These are phyloP conservation scores for Dothideomycetidae sp. DNA, from an alignment of 2,329 filamentous ascomycete species.

Conservation along the genomic window DNA sequence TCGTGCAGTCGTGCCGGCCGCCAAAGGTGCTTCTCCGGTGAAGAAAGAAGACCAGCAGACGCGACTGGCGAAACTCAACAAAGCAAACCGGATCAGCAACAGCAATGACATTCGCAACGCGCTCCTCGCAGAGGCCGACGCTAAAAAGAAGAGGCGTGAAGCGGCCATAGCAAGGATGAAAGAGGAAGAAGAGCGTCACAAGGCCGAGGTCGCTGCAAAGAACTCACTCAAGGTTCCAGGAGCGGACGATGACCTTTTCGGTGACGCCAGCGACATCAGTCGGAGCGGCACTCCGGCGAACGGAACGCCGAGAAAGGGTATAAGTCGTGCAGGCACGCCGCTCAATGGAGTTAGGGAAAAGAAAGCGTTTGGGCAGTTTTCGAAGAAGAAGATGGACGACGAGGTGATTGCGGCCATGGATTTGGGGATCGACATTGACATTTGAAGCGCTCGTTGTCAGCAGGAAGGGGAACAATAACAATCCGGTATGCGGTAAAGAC, in stretches of 20 bases:
- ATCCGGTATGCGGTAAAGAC: too few species aligned
- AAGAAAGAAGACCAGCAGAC: slow-evolving; percentile 56
- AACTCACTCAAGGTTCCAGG: slow-evolving; percentile 19
- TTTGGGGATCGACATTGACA: slow-evolving; percentile 82
- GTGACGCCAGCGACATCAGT: slow-evolving; percentile 30
- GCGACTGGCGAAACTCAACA: slow-evolving; percentile 68
- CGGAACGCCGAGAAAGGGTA: slow-evolving; percentile 26
- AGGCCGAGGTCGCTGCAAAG: slow-evolving; percentile 16
- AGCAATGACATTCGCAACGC: slow-evolving; percentile 83
- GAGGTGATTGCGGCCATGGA: slow-evolving; percentile 85
- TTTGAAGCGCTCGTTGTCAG: too few species aligned
- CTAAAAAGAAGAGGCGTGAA: slow-evolving; percentile 32
- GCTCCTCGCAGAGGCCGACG: slow-evolving; percentile 57
- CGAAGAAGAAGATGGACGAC: slow-evolving; percentile 66
- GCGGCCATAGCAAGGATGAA: slow-evolving; percentile 37
- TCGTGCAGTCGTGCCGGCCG: slow-evolving; percentile 55
- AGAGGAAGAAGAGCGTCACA: slow-evolving; percentile 35
- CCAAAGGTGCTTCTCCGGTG: slow-evolving; percentile 22
- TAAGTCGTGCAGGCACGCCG: slow-evolving; percentile 25
- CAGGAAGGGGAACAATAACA: background rate
- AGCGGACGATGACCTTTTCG: slow-evolving; percentile 32
- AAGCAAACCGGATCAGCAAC: slow-evolving; percentile 70
- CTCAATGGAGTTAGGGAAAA: slow-evolving; percentile 30
- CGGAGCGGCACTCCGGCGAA: slow-evolving; percentile 38
- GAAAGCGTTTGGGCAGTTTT: slow-evolving; percentile 33